Evolutionary conservation across 2,329 filamentous ascomycete species (phyloP), one percentile per base, ranked within the genome.

Genomic region (Orbilia ellipsospora): DNA sequence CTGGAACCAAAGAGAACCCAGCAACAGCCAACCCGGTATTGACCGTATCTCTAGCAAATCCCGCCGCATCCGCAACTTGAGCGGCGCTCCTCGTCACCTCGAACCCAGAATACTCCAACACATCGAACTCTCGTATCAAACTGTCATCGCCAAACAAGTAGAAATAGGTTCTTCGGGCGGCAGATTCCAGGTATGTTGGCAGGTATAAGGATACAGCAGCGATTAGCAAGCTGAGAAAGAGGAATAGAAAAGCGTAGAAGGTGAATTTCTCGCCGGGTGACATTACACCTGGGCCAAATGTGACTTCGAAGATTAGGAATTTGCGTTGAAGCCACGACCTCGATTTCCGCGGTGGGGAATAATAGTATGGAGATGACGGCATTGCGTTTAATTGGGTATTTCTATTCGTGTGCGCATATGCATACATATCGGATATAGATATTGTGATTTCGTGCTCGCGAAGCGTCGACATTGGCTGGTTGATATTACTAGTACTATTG

Each of bases 231-330:
- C 62, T 18, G 1, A 67, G n/a, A 18, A 67, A 67, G 3, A 73
- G 44, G 42, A 73, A 51, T 10, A 73, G 42, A 20, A 73, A 67
- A 2, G 48, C 36, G 42, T 73, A 73, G 69, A 83, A 80, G 10
- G 83, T 80, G 7, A 82, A 76, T 68, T 84, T 85, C 77, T 85
- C 84, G 55, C 78, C 80, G 0, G 83, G 80, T 0, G 82, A 84
- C 82, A 85, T 81, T 23, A 84, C 80, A 75, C 84, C 85, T 5
- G 83, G 78, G 4, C 82, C 82, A 66, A 83, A 84, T 2, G 83
- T 85, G 55, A 85, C 83, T 77, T 85, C 83, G 75, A 84, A 85
- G 64, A 82, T 83, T 77, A 85, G 84, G 66, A 70, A 16, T 45
- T 72, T 60, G 20, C 65, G 73, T 54, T 48, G 73, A 10, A 77